Conservation (phyloP, 208 protist species). For the Wallacemonas collosoma region DNA sequence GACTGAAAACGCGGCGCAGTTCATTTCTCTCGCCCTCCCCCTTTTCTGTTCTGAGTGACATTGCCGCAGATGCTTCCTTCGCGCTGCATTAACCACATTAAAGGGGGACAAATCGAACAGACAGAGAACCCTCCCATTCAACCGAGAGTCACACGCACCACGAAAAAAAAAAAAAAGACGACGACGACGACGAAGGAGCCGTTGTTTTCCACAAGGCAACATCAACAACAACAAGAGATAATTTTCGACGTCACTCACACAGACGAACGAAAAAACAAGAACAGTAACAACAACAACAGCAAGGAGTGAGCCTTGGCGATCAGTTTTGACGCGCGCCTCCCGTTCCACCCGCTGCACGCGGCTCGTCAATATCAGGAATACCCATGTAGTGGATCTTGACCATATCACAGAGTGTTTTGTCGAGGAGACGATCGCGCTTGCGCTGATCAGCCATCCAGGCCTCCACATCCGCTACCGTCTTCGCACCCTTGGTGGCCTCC, state of each 20-base stretch:
- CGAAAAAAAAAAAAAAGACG: background rate
- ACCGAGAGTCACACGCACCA: too few species aligned
- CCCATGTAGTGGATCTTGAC: constrained; percentile 36
- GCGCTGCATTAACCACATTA: too few species aligned
- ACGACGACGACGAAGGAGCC: too few species aligned
- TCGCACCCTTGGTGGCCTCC: constrained; percentile 18
- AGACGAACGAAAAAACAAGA: background rate
- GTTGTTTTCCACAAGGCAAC: constrained; percentile 3
- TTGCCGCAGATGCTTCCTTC: too few species aligned
- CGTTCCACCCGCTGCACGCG: background rate
- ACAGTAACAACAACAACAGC: background rate
- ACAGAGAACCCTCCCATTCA: too few species aligned
- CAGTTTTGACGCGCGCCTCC: background rate
- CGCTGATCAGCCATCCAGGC: constrained; percentile 73
- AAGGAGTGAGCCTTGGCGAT: background rate
- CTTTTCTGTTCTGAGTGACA: too few species aligned
- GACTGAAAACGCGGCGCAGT: too few species aligned
- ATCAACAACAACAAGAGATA: constrained; percentile 19
- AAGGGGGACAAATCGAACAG: too few species aligned
- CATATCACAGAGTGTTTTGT: constrained; percentile 57
- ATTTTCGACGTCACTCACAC: background rate
- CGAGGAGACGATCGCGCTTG: constrained; percentile 47
- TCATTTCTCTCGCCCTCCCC: too few species aligned
- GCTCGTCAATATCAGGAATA: constrained; percentile 6
- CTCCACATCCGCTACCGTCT: constrained; percentile 44